Percentiles rank a stretch among this genome's conserved stretches.
phyloP scores from a whole-genome alignment of 73 alveolate genomes.

The Diophrys sp. region DNA sequence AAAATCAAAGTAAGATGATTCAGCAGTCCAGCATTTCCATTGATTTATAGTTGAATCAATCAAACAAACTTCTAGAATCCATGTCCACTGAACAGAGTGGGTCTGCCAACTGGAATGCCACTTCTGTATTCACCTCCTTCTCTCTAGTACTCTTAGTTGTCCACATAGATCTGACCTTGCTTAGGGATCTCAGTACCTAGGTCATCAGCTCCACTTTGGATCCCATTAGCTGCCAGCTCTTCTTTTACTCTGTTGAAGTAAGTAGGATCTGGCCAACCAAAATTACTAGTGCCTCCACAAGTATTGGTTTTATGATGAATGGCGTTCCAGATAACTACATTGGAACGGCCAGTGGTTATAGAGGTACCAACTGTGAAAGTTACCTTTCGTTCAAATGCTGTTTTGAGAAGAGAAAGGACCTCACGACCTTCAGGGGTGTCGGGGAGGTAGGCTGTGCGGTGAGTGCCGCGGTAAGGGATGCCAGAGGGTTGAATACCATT shows the following conservation, averaged over 20 bases:
- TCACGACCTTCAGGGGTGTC: constrained; percentile 88
- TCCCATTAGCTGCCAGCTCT: constrained; percentile 92
- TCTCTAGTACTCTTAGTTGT: no score
- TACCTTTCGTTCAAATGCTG: constrained; percentile 85
- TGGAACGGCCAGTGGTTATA: constrained; percentile 90
- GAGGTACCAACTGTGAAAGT: constrained; percentile 95
- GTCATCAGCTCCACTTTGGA: constrained; percentile 53
- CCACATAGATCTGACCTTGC: no score
- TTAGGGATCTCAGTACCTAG: constrained; percentile 11
- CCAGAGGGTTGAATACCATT: constrained; percentile 67
- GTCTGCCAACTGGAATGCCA: no score
- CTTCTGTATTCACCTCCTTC: no score
- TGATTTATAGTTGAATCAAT: no score
- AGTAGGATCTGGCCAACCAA: constrained; percentile 97
- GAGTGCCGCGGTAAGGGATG: constrained; percentile 75
- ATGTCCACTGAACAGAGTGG: no score
- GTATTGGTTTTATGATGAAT: constrained; percentile 94
- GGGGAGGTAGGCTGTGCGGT: constrained; percentile 88
- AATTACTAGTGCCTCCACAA: constrained; percentile 88
- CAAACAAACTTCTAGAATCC: no score
- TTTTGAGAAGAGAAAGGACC: constrained; percentile 71
- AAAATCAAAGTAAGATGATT: no score
- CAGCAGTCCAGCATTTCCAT: no score
- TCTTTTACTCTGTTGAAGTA: constrained; percentile 87
- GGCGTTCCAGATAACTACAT: constrained; percentile 93